phyloP scores from a whole-genome alignment of 2,329 filamentous ascomycete genomes.

The Calonectria crousiana region DNA sequence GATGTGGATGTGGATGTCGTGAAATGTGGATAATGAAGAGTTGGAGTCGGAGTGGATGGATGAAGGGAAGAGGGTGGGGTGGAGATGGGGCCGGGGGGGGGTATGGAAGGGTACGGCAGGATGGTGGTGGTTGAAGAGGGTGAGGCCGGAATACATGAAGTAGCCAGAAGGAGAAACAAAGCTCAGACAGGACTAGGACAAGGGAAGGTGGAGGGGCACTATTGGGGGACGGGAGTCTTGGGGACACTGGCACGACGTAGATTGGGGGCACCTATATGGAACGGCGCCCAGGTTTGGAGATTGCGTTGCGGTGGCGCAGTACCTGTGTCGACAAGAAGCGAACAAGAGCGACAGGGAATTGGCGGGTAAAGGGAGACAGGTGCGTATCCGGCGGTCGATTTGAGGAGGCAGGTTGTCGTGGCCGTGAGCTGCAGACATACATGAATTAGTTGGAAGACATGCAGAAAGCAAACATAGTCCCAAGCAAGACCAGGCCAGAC shows the following conservation, averaged over 20 bases:
- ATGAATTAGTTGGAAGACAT: slow-evolving; percentile 2
- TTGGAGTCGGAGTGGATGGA: slow-evolving; percentile 20
- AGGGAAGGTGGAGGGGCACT: not conserved
- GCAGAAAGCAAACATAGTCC: slow-evolving; percentile 4
- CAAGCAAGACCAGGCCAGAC: not conserved
- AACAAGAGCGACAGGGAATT: slow-evolving; percentile 10
- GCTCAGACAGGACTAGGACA: slow-evolving; percentile 8
- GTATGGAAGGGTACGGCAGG: not conserved
- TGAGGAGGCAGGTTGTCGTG: not conserved
- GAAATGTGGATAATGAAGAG: slow-evolving; percentile 11
- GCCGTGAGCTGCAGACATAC: slow-evolving; percentile 16
- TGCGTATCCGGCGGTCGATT: not conserved
- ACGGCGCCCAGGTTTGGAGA: slow-evolving; percentile 25
- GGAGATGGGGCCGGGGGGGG: not conserved
- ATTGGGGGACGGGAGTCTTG: not conserved
- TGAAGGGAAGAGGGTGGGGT: slow-evolving; percentile 6
- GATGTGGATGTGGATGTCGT: not conserved
- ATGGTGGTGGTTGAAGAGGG: slow-evolving; percentile 1
- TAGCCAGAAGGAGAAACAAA: slow-evolving; percentile 4
- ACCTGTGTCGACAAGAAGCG: not conserved
- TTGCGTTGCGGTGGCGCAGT: slow-evolving; percentile 31
- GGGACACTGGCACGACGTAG: not conserved
- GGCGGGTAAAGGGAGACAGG: not conserved
- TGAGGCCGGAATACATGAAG: not conserved
- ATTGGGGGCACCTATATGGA: not conserved